phyloP scores from a whole-genome alignment of 208 protist genomes.

The Crithidia bombi region DNA sequence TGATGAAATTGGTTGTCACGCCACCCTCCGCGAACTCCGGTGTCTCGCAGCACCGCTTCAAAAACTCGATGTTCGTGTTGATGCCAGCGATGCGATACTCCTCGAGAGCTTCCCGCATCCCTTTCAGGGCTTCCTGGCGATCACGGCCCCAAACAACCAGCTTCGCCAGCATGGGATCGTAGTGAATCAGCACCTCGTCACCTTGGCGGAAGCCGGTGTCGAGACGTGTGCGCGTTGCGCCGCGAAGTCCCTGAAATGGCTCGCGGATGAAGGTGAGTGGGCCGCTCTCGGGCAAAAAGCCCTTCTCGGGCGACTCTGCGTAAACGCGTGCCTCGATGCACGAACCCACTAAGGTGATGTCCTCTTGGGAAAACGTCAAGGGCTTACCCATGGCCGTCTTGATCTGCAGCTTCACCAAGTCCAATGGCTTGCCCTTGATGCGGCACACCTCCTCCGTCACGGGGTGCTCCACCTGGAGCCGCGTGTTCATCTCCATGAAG shows the following conservation, averaged over 20 bases:
- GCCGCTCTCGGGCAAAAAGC: conserved; percentile 85
- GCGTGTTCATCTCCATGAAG: conserved; percentile 99
- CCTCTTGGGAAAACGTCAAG: conserved; percentile 81
- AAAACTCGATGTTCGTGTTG: conserved; percentile 86
- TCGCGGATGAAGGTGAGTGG: conserved; percentile 36
- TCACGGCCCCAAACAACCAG: conserved; percentile 37
- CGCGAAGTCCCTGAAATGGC: conserved; percentile 39
- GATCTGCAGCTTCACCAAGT: conserved; percentile 97
- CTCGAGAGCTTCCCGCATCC: conserved; percentile 53
- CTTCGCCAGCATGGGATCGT: conserved; percentile 96
- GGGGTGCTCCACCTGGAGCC: conserved; percentile 96
- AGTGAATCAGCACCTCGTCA: conserved; percentile 90
- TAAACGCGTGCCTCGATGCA: conserved; percentile 96
- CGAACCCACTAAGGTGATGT: conserved; percentile 77
- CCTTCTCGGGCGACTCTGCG: conserved; percentile 91
- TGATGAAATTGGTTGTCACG: conserved; percentile 87
- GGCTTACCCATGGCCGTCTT: conserved; percentile 65
- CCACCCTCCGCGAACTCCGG: conserved; percentile 59
- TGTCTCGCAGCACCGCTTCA: conserved; percentile 65
- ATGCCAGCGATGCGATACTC: conserved; percentile 91
- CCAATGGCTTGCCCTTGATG: conserved; percentile 49
- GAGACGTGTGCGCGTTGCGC: conserved; percentile 47
- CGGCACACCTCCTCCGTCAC: conserved; percentile 96
- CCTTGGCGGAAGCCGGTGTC: conserved; percentile 87
- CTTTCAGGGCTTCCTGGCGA: conserved; percentile 37